A percentile compares a stretch with the other conserved stretches of the same genome.
phyloP scores from a whole-genome alignment of 257 asterid genomes.

The Fraxinus cuspidata region DNA sequence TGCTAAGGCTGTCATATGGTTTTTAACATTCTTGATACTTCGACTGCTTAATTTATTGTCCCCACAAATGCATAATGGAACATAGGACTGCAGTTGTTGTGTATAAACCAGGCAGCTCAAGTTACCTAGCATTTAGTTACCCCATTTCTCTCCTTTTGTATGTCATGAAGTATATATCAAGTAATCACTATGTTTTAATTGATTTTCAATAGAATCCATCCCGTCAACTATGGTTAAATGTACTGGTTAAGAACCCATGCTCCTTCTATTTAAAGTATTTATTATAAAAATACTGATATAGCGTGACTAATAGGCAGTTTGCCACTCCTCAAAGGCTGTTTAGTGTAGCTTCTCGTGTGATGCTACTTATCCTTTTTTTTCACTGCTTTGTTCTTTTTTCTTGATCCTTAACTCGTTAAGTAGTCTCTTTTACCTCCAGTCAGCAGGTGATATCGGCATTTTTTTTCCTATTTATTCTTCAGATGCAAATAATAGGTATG shows the following conservation, averaged over 20 bases:
- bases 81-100: neutral
- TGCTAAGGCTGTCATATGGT: neutral
- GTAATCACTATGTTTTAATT: neutral
- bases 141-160: neutral
- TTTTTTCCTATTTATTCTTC: slow-evolving; percentile 10
- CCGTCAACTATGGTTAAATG: neutral
- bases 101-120: neutral
- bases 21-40: neutral
- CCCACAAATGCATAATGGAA: neutral
- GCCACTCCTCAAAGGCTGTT: slow-evolving; percentile 5
- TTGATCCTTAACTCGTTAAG: neutral
- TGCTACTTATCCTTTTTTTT: neutral
- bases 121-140: neutral
- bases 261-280: neutral
- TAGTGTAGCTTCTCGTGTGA: neutral
- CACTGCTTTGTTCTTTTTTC: slow-evolving; percentile 9
- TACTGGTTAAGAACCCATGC: neutral
- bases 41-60: neutral
- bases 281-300: neutral
- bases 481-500: slow-evolving; percentile 2
- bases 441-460: neutral
- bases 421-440: slow-evolving; percentile 9
- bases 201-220: neutral
- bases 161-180: neutral
- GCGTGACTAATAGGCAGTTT: neutral